Conservation (phyloP, 2,329 filamentous ascomycete species). For the Aplosporella prunicola region DNA sequence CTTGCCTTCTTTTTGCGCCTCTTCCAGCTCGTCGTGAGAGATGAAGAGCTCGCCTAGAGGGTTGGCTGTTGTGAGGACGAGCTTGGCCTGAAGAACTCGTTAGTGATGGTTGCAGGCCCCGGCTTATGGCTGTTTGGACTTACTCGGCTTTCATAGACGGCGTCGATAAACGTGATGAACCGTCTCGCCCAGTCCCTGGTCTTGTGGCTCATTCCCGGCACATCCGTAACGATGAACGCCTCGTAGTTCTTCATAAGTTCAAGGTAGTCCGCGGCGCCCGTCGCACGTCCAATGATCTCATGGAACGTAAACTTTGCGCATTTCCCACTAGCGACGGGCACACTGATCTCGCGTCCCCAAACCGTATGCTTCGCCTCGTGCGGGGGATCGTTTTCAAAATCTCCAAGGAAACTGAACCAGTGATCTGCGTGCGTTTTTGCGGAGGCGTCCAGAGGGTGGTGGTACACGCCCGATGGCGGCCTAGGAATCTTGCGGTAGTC, state of each 20-base stretch:
- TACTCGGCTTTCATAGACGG: constrained; percentile 71
- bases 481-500: constrained; percentile 97
- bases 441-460: constrained; percentile 71
- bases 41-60: constrained; percentile 50
- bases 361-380: constrained; percentile 72
- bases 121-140: constrained; percentile 14
- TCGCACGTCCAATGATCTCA: constrained; percentile 80
- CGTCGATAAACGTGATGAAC: constrained; percentile 97
- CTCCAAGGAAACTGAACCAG: constrained; percentile 92
- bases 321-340: constrained; percentile 77
- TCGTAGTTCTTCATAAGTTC: constrained; percentile 86
- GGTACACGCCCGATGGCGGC: constrained; percentile 87
- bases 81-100: constrained; percentile 60
- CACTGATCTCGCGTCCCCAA: constrained; percentile 84
- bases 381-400: constrained; percentile 64
- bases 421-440: constrained; percentile 77
- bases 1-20: constrained; percentile 33
- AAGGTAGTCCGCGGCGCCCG: constrained; percentile 88
- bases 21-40: constrained; percentile 27
- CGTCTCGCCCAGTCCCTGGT: constrained; percentile 80
- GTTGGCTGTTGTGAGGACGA: constrained; percentile 83
- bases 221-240: constrained; percentile 81
- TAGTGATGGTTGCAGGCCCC: background rate
- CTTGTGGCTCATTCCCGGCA: constrained; percentile 82
- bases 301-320: constrained; percentile 89